These are phyloP conservation scores for Eucalyptus guilfoylei DNA, from an alignment of 345 rosid genomes.

Conservation along the genomic window DNA sequence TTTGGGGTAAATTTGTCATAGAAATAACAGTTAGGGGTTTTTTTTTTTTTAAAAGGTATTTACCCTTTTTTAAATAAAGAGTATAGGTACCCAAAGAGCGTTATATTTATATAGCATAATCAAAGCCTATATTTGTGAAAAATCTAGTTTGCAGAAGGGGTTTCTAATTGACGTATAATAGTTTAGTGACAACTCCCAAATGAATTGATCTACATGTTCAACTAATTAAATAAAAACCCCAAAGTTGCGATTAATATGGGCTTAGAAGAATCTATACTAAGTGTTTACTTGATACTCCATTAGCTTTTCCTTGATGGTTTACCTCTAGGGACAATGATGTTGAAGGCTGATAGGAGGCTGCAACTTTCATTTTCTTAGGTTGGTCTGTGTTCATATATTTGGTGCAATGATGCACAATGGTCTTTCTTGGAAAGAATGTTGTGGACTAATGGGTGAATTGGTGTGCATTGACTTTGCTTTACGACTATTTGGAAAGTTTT, in stretches of 20 bases:
- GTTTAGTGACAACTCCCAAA: neutral
- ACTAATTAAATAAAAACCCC: neutral
- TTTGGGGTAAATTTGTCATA: too few species aligned
- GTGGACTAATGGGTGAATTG: neutral
- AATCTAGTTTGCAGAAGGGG: neutral
- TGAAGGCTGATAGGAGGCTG: neutral
- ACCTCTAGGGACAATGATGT: neutral
- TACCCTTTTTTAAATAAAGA: too few species aligned
- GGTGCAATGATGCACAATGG: neutral
- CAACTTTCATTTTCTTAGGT: neutral
- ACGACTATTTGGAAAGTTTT: too few species aligned
- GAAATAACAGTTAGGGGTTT: rapidly evolving
- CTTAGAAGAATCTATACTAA: neutral
- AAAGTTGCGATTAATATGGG: neutral
- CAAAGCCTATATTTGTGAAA: neutral
- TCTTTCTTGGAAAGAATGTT: neutral
- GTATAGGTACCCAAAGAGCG: neutral
- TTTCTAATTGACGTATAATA: neutral
- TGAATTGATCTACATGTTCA: neutral
- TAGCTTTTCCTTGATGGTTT: neutral
- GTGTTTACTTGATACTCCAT: neutral
- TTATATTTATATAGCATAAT: too few species aligned
- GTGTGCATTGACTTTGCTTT: neutral
- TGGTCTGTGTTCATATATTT: too few species aligned
- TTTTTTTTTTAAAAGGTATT: too few species aligned